Conservation (phyloP, 163 green algal genomes). For the Chlorella variabilis region DNA sequence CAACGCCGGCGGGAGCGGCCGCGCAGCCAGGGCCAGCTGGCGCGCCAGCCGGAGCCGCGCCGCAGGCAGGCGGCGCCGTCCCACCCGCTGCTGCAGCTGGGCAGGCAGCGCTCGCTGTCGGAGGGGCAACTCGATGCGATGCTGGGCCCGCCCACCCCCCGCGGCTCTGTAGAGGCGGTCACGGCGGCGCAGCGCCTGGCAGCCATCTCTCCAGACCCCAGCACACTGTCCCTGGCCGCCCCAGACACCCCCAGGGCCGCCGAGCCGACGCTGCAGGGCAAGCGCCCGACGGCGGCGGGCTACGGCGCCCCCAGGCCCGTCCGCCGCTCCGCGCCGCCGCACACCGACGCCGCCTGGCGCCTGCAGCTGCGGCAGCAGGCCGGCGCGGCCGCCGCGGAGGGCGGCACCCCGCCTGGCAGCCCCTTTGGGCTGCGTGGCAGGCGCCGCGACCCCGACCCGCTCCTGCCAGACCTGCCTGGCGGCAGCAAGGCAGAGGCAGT, state of each 20-base stretch:
- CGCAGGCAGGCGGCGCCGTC: too few species aligned
- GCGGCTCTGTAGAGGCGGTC: background rate
- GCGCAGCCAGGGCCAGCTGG: background rate
- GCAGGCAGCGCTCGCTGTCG: background rate
- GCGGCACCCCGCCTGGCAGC: too few species aligned
- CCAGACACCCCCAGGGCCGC: too few species aligned
- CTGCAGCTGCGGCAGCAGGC: background rate
- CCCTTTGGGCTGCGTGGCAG: too few species aligned
- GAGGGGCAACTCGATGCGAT: background rate
- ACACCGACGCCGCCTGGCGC: background rate
- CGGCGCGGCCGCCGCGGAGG: too few species aligned
- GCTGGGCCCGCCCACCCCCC: background rate
- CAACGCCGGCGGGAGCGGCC: background rate
- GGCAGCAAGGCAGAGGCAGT: too few species aligned
- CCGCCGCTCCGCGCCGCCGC: background rate
- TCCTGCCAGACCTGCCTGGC: too few species aligned
- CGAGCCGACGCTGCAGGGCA: too few species aligned
- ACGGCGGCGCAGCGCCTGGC: slow-evolving; percentile 8
- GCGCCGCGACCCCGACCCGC: too few species aligned
- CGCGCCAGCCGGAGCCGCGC: background rate
- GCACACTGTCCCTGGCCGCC: background rate
- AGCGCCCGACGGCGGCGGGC: too few species aligned
- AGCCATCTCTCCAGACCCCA: background rate
- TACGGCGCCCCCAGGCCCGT: background rate
- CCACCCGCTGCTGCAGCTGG: background rate